Percentiles rank a stretch among this genome's conserved stretches.
phyloP scores from a whole-genome alignment of 2,329 filamentous ascomycete species.

The Botryotinia convoluta region DNA sequence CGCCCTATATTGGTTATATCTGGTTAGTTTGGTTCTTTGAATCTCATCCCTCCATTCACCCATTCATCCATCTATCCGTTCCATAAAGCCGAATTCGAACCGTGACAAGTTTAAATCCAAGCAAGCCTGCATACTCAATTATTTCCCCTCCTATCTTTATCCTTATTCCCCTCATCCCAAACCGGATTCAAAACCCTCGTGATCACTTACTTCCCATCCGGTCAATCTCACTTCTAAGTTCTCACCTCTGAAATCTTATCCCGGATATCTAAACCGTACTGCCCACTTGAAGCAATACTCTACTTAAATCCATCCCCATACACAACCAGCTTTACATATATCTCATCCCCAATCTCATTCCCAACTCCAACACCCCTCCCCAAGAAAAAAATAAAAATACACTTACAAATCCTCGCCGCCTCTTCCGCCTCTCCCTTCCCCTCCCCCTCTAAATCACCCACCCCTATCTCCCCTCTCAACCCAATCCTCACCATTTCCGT shows the following conservation, averaged over 20 bases:
- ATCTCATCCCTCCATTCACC: background rate
- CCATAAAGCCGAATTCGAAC: background rate
- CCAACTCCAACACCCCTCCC: no score
- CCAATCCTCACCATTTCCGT: background rate
- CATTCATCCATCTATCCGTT: background rate
- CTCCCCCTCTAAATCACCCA: background rate
- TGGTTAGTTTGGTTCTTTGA: background rate
- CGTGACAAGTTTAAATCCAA: background rate
- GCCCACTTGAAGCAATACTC: background rate
- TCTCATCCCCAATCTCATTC: background rate
- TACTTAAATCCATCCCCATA: background rate
- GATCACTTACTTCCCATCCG: background rate
- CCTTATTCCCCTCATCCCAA: background rate
- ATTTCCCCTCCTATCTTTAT: background rate
- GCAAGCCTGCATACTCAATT: background rate
- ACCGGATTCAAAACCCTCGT: background rate
- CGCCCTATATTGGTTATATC: background rate
- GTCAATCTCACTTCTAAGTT: background rate
- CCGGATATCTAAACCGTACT: background rate
- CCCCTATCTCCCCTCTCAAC: background rate
- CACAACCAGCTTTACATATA: background rate
- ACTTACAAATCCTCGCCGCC: background rate
- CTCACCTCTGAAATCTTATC: background rate
- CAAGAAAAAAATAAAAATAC: background rate
- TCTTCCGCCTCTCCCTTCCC: background rate